Base-by-base conservation (phyloP, 2,329 filamentous ascomycete species). In the Monosporascus sp. region DNA sequence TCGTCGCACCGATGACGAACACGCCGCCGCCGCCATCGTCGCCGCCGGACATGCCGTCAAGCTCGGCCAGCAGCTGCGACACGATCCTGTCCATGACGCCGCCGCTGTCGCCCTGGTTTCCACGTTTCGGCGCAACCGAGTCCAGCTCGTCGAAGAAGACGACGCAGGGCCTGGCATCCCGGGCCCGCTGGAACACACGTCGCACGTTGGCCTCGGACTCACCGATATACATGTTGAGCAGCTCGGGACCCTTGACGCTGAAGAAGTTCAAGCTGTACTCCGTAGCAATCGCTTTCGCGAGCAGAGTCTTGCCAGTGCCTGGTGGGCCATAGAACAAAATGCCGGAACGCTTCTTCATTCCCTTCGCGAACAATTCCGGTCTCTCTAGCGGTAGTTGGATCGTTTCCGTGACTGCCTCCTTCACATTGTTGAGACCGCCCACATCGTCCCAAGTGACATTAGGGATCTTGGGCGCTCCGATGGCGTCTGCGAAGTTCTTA, bases 51-150 rank as follows among this genome's bases (percentile, higher is more conserved):
- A 99, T 99, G 49, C 94, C 94, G 67, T 99, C 94, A 22, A 99
- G 78, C 72, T 99, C 94, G 0, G 94, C 94, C 11, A 99, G 81
- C 45, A 99, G 76, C 74, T 97, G 94, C 55, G 88, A 94, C 49
- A 99, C 93, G 60, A 97, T 97, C 52, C 94, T 85, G 69, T 97
- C 94, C 93, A 97, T 97, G 52, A 97, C 94, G 66, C 94, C 94
- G 53, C 94, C 93, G 58, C 90, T 96, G 65, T 97, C 94, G 48
- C 94, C 94, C 70, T 97, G 93, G 65, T 97, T 97, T 38, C 94
- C 94, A 71, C 94, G 82, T 75, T 97, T 97, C 0, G 94, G 94
- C 5, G 94, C 93, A 2, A 97, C 93, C 0, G 89, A 94, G 70
- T 96, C 91, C 60, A 96, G 70, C 69, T 96, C 91, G 65, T 96